Base-by-base conservation (phyloP, 305 asterid species). In the Solanum aculeatissimum region DNA sequence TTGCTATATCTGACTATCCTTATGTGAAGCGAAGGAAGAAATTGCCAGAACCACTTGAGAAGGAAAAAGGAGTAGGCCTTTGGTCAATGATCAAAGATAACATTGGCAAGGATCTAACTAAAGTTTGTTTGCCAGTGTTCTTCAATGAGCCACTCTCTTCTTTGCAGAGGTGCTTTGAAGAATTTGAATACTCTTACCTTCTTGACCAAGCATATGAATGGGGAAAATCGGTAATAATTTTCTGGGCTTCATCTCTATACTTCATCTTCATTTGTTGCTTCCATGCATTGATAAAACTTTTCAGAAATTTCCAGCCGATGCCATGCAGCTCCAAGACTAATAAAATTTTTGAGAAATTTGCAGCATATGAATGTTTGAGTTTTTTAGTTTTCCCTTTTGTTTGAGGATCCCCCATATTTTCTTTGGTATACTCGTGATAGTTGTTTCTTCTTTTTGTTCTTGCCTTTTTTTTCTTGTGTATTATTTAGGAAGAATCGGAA, bases 21-120 rank as follows among this genome's bases (percentile, higher is more conserved):
- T 83, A 84, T 58, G 87, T 92, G 55, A 90, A 89, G 89, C 91
- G 99, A 88, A 88, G 99, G 83, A 92, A 86, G 85, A 93, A 92
- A 88, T 87, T 96, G 79, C 99, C 99, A 0, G 98, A 96, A 85
- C 98, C 99, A 75, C 62, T 91, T 79, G 98, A 93, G 91, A 93
- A 93, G 87, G 99, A 96, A 89, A 95, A 92, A 88, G 95, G 90
- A 45, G 95, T 92, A 68, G 92, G 99, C 86, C 91, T 95, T 70
- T 96, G 99, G 99, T 93, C 99, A 83, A 90, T 95, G 92, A 95
- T 95, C 89, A 96, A 96, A 89, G 99, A 95, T 91, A 96, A 94
- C 88, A 94, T 96, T 15, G 99, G 99, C 74, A 96, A 96, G 88
- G 99, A 96, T 87, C 90, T 95, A 86, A 92, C 98, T 9, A 91